These are phyloP conservation scores for Favolaschia claudopus DNA, from an alignment of 768 basidiomycete species.

Conservation along the genomic window DNA sequence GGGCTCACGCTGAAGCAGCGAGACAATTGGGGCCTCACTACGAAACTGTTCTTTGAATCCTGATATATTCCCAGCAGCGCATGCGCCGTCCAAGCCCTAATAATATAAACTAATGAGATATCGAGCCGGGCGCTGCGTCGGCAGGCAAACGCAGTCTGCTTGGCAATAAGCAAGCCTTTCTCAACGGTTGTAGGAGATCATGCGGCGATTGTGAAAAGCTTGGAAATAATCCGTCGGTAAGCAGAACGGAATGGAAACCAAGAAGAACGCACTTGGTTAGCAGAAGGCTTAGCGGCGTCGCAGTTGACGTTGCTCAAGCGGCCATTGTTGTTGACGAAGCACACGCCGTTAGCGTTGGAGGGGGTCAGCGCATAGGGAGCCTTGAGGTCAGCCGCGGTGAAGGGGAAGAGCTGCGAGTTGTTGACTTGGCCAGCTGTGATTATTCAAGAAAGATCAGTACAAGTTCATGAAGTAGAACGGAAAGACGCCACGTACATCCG, in stretches of 20 bases:
- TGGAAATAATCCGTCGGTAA: not conserved
- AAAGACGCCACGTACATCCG: slow-evolving; percentile 3
- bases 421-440: slow-evolving; percentile 13
- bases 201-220: slow-evolving; percentile 26
- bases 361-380: slow-evolving; percentile 19
- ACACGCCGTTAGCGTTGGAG: slow-evolving; percentile 7
- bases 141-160: not conserved
- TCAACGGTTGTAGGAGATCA: slow-evolving; percentile 2
- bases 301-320: slow-evolving; percentile 15
- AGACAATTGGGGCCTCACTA: too few species aligned
- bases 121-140: not conserved
- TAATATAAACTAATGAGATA: not conserved
- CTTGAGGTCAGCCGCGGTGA: slow-evolving; percentile 16
- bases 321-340: slow-evolving; percentile 24
- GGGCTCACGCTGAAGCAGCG: too few species aligned
- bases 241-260: not conserved
- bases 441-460: not conserved
- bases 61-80: slow-evolving; percentile 19
- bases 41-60: slow-evolving; percentile 22
- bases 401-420: slow-evolving; percentile 27
- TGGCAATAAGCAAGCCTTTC: too few species aligned
- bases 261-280: slow-evolving; percentile 5
- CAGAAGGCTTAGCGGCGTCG: slow-evolving; percentile 11
- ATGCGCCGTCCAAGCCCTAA: slow-evolving; percentile 18
- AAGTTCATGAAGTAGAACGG: not conserved